phyloP scores from a whole-genome alignment of 495 filamentous ascomycete species.

The Neurospora sp. region DNA sequence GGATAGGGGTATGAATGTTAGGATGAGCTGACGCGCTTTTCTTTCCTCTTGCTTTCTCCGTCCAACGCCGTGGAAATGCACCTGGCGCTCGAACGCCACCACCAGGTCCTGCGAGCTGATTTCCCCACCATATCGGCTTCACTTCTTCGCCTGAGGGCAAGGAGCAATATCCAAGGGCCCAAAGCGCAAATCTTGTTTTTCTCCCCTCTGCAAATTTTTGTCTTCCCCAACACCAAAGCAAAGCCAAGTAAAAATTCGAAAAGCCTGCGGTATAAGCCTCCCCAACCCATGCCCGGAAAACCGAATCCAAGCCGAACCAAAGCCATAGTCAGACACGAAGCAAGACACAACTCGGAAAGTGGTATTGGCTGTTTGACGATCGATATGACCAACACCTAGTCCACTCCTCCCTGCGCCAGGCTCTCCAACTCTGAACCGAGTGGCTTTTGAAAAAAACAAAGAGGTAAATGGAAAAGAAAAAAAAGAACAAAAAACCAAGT shows the following conservation, averaged over 20 bases:
- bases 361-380: not conserved
- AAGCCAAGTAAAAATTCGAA: not conserved
- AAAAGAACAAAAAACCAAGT: constrained; percentile 9
- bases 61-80: not conserved
- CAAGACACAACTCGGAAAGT: constrained; percentile 6
- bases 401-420: not conserved
- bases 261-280: not conserved
- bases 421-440: not conserved
- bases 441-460: constrained; percentile 1
- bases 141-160: not conserved
- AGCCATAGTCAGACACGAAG: not conserved
- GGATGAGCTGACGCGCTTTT: not conserved
- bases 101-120: not conserved
- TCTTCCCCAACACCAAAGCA: not conserved
- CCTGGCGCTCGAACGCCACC: constrained; percentile 6
- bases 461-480: not conserved
- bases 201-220: not conserved
- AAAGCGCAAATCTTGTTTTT: constrained; percentile 5
- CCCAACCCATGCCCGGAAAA: not conserved
- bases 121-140: not conserved
- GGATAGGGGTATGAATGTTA: not conserved
- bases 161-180: not conserved
- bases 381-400: not conserved
- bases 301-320: not conserved
- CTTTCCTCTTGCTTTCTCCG: constrained; percentile 1